Conservation (phyloP, 2,329 filamentous ascomycete species). For the Shiraia bambusicola region DNA sequence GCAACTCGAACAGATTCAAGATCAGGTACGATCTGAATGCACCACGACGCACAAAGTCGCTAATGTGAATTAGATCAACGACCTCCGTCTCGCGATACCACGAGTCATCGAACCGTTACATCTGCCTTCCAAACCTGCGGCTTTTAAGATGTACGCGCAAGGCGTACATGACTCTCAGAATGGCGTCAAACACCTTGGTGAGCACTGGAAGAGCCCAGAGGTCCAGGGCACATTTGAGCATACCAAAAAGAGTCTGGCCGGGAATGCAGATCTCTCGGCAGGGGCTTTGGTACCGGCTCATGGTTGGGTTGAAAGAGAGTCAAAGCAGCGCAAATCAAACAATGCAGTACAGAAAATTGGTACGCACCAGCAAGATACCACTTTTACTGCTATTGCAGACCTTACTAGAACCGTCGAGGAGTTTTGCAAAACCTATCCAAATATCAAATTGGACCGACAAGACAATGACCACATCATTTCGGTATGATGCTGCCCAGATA, state of each 20-base stretch:
- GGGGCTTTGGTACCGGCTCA: constrained; percentile 37
- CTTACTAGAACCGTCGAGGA: constrained; percentile 26
- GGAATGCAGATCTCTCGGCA: constrained; percentile 42
- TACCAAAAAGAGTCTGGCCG: constrained; percentile 38
- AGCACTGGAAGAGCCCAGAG: constrained; percentile 42
- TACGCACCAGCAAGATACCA: constrained; percentile 8
- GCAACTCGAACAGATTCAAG: constrained; percentile 47
- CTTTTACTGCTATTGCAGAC: constrained; percentile 24
- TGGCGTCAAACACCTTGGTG: constrained; percentile 42
- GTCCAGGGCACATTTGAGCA: constrained; percentile 40
- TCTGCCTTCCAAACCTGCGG: constrained; percentile 27
- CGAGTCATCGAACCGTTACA: constrained; percentile 46
- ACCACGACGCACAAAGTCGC: not conserved
- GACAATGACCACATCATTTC: constrained; percentile 28
- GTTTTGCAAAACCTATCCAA: constrained; percentile 26
- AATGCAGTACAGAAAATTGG: constrained; percentile 4
- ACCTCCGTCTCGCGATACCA: constrained; percentile 47
- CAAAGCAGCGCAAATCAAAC: constrained; percentile 19
- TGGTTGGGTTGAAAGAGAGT: constrained; percentile 43
- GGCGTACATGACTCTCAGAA: constrained; percentile 40
- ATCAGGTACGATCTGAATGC: constrained; percentile 38
- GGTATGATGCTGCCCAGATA: constrained; percentile 13
- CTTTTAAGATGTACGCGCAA: constrained; percentile 44
- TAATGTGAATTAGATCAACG: constrained; percentile 41
- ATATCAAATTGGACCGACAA: constrained; percentile 30